Percentiles rank a stretch among this genome's conserved stretches.
Conservation (phyloP, 139 green algal species). For the Asterochloris erici region DNA sequence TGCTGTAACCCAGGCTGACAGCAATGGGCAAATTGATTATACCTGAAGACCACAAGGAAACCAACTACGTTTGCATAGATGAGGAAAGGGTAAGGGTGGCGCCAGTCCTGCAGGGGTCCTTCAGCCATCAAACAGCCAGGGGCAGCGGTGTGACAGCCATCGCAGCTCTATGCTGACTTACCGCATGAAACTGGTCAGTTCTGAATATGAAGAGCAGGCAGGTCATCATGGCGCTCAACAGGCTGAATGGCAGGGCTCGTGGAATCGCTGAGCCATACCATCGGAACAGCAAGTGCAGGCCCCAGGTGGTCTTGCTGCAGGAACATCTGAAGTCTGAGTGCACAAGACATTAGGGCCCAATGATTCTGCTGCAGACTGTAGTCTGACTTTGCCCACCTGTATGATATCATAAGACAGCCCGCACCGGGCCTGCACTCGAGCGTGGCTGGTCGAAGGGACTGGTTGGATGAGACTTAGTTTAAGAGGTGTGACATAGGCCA, state of each 20-base stretch:
- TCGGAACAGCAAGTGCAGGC: constrained; percentile 38
- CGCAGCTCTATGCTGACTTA: not conserved
- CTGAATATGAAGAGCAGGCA: constrained; percentile 13
- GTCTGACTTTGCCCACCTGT: too few relatives aligned
- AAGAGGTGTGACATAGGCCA: too few relatives aligned
- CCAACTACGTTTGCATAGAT: constrained; percentile 28
- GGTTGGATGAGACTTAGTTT: too few relatives aligned
- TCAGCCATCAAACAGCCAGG: not conserved
- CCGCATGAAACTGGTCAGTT: not conserved
- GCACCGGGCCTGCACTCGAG: too few relatives aligned
- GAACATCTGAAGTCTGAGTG: not conserved
- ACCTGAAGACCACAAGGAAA: constrained; percentile 13
- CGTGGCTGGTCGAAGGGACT: too few relatives aligned
- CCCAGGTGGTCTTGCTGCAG: constrained; percentile 39
- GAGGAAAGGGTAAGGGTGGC: constrained; percentile 17
- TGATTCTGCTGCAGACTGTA: too few relatives aligned
- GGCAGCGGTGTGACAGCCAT: not conserved
- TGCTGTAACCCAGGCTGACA: too few relatives aligned
- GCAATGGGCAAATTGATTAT: too few relatives aligned
- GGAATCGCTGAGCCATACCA: constrained; percentile 36
- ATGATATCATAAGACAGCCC: too few relatives aligned
- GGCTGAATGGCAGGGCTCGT: constrained; percentile 20
- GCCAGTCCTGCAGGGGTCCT: not conserved
- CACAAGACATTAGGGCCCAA: too few relatives aligned
- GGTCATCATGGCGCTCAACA: constrained; percentile 18